These are phyloP conservation scores for Suillus luteus DNA, from an alignment of 768 basidiomycete species.

Conservation along the genomic window DNA sequence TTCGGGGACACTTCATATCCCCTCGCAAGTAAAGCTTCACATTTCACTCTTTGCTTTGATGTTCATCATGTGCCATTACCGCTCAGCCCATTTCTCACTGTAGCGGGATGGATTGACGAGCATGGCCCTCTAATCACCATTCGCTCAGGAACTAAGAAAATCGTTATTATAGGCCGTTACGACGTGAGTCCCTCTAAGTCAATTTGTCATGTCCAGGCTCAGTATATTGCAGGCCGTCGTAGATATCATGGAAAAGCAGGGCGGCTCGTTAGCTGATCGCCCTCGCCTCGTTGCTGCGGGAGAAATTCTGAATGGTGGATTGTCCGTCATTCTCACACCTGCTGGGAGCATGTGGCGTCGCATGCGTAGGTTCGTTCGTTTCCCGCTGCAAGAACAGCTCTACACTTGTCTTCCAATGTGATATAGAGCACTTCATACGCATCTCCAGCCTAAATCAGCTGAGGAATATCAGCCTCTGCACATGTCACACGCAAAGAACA, in stretches of 20 bases:
- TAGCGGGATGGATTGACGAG: not conserved
- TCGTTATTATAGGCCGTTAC: not conserved
- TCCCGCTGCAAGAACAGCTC: not conserved
- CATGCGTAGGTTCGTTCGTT: not conserved
- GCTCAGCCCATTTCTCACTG: not conserved
- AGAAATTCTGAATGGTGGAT: conserved; percentile 1
- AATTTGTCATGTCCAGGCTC: not conserved
- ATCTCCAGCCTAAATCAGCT: conserved; percentile 1
- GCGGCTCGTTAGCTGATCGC: not conserved
- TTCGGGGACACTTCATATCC: not conserved
- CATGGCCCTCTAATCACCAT: not conserved
- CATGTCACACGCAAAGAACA: not conserved
- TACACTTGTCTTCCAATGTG: not conserved
- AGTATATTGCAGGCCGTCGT: not conserved
- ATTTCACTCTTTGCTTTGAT: not conserved
- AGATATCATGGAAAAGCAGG: conserved; percentile 1
- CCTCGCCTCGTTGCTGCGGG: not conserved
- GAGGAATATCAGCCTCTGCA: not conserved
- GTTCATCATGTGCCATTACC: not conserved
- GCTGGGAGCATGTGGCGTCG: conserved; percentile 3
- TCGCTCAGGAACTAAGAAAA: not conserved
- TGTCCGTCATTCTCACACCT: not conserved
- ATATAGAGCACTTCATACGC: not conserved
- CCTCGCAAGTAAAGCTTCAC: not conserved
- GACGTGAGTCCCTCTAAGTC: not conserved